Evolutionary conservation across 768 basidiomycete genomes (phyloP), one percentile per base, ranked within the genome.

Genomic region (Dioszegia hungarica): DNA sequence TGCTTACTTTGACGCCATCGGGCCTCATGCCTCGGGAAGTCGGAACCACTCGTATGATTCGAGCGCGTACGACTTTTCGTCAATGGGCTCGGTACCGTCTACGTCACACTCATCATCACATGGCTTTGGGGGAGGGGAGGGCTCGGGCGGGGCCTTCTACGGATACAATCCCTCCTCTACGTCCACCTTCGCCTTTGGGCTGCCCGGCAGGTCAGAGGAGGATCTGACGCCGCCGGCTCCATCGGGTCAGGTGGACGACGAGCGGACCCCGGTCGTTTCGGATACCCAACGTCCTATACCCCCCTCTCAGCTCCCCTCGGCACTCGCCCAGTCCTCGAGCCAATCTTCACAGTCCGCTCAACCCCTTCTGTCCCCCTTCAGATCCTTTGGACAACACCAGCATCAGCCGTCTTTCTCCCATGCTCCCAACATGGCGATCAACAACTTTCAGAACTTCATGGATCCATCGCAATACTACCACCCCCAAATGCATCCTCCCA

Each of bases 361-460:
- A 54, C 64, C 63, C 28, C 62, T 65, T 38, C 56, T 66, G 49
- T 64, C 64, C 24, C 63, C 64, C 2, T 66, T 66, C 51, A 56
- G 59, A 24, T 40, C 66, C 0, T 65, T 65, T 25, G 39, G 56
- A 37, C 43, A 54, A 14, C 49, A 37, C 11, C 49, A 14, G 36
- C 37, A 51, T 27, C 17, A 28, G 11, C 38, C 38, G 29, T 15
- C 56, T 51, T 40, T 50, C 48, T 45, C 29, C 15, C 25, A 33
- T 37, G 43, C 37, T 19, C 24, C 19, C 38, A 34, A 38, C 14
- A 38, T 37, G 55, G 27, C 34, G 34, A 43, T n/a, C 38, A 43
- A 40, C 50, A 50, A 50, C 22, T 41, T 17, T 19, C 47, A 40
- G 33, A 46, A 29, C 48, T 59, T 54, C 46, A 56, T 40, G 14